Evolutionary conservation across 116 monocot species (phyloP).

Genomic region (Dioscorea cayenensis): DNA sequence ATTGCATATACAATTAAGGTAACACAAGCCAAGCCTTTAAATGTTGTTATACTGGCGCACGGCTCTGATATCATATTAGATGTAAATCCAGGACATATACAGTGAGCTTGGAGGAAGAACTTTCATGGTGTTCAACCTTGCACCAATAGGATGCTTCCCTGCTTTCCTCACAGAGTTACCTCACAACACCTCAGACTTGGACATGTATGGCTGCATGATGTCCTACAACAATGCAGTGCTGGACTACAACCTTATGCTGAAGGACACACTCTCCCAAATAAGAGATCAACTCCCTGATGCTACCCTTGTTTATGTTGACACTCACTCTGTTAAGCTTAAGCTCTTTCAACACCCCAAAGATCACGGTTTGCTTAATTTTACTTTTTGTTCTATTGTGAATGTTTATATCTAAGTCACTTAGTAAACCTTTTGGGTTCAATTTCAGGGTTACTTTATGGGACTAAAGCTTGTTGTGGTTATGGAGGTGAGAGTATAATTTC

Average conservation of each 20-base stretch:
- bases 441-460: slow-evolving; percentile 50
- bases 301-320: slow-evolving; percentile 52
- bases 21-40: background rate
- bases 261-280: slow-evolving; percentile 17
- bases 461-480: slow-evolving; percentile 66
- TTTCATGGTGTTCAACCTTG: slow-evolving; percentile 73
- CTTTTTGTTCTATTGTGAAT: background rate
- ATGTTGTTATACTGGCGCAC: background rate
- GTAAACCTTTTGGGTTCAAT: background rate
- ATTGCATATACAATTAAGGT: slow-evolving; percentile 67
- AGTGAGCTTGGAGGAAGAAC: slow-evolving; percentile 47
- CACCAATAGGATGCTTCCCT: slow-evolving; percentile 81
- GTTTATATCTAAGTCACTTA: background rate
- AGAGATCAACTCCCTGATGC: slow-evolving; percentile 26
- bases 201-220: slow-evolving; percentile 58
- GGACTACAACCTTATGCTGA: slow-evolving; percentile 56
- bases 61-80: too few species aligned
- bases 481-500: slow-evolving; percentile 57
- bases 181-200: slow-evolving; percentile 34
- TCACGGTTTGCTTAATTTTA: slow-evolving; percentile 27
- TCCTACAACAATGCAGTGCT: slow-evolving; percentile 58
- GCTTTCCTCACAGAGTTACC: slow-evolving; percentile 45
- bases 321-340: slow-evolving; percentile 49
- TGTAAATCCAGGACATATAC: slow-evolving; percentile 48
- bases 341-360: slow-evolving; percentile 43